Conservation (phyloP, 257 asterid genomes). For the Gentiana straminea region DNA sequence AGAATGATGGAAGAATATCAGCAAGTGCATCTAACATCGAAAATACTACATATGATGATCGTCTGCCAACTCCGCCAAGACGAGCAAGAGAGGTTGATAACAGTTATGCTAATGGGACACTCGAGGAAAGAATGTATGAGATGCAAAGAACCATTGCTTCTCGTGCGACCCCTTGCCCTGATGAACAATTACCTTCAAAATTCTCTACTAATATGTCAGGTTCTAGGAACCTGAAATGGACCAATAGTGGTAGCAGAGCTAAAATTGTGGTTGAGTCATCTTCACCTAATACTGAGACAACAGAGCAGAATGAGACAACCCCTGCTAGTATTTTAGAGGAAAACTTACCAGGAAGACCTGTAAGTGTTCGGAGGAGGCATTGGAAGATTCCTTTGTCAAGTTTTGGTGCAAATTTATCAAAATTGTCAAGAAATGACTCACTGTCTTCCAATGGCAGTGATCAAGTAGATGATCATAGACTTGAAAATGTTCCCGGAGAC, state of each 20-base stretch:
- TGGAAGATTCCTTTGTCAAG: slow-evolving; percentile 72
- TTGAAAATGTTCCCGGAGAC: slow-evolving; percentile 40
- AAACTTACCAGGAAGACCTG: slow-evolving; percentile 58
- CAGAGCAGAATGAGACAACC: slow-evolving; percentile 52
- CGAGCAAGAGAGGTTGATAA: slow-evolving; percentile 22
- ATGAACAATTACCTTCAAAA: slow-evolving; percentile 31
- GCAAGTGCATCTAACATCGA: slow-evolving; percentile 19
- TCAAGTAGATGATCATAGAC: slow-evolving; percentile 39
- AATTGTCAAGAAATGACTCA: slow-evolving; percentile 48
- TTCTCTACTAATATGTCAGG: slow-evolving; percentile 23
- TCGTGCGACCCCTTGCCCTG: slow-evolving; percentile 32
- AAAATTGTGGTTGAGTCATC: slow-evolving; percentile 26
- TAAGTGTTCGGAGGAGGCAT: slow-evolving; percentile 52
- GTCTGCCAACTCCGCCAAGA: slow-evolving; percentile 23
- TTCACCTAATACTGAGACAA: slow-evolving; percentile 28
- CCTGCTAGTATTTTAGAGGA: slow-evolving; percentile 65
- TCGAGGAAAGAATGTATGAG: slow-evolving; percentile 42
- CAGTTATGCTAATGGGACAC: slow-evolving; percentile 25
- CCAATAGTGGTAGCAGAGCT: slow-evolving; percentile 63
- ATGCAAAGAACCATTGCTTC: slow-evolving; percentile 37
- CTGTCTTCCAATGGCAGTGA: slow-evolving; percentile 52
- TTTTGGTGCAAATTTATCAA: slow-evolving; percentile 37
- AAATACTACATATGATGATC: slow-evolving; percentile 14
- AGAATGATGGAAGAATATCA: slow-evolving; percentile 34
- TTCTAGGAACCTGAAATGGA: slow-evolving; percentile 41